Percentiles rank a stretch among this genome's conserved stretches.
phyloP scores from a whole-genome alignment of 169 alveolate genomes.

The Cyclospora cayetanensis region DNA sequence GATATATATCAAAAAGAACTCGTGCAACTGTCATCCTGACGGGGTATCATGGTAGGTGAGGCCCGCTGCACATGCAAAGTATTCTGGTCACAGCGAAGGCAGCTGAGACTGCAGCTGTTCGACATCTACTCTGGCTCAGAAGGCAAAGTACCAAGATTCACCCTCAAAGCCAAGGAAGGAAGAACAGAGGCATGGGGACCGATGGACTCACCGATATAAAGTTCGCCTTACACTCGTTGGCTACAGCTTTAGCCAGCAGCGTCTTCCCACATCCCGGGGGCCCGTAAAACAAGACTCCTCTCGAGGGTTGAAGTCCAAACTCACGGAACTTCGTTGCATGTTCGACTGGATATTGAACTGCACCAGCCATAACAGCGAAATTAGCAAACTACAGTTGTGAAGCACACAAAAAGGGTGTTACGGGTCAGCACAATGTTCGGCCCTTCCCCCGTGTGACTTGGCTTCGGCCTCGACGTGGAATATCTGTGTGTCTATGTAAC shows the following conservation, averaged over 20 bases:
- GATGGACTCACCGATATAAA: constrained; percentile 98
- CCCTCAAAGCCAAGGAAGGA: no score
- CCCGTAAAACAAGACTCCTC: constrained; percentile 99
- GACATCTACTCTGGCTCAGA: no score
- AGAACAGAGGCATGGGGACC: no score
- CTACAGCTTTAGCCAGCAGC: constrained; percentile 98
- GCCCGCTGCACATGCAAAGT: no score
- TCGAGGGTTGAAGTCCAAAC: constrained; percentile 96
- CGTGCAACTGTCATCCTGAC: no score
- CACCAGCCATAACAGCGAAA: no score
- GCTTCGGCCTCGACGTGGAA: not conserved
- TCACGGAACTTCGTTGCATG: constrained; percentile 95
- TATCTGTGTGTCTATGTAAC: not conserved
- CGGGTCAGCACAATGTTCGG: not conserved
- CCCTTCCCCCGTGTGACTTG: not conserved
- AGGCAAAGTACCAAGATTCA: no score
- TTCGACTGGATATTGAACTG: constrained; percentile 94
- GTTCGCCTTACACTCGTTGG: constrained; percentile 99
- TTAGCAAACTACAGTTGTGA: no score
- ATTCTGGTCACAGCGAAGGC: no score
- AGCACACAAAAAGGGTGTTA: not conserved
- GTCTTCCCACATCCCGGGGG: constrained; percentile 99
- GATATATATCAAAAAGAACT: no score
- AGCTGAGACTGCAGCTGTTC: no score
- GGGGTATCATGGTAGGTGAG: no score